Percentiles rank a stretch among this genome's conserved stretches.
Evolutionary conservation across 331 rosid species (phyloP).

Genomic region (Malus hybrid): DNA sequence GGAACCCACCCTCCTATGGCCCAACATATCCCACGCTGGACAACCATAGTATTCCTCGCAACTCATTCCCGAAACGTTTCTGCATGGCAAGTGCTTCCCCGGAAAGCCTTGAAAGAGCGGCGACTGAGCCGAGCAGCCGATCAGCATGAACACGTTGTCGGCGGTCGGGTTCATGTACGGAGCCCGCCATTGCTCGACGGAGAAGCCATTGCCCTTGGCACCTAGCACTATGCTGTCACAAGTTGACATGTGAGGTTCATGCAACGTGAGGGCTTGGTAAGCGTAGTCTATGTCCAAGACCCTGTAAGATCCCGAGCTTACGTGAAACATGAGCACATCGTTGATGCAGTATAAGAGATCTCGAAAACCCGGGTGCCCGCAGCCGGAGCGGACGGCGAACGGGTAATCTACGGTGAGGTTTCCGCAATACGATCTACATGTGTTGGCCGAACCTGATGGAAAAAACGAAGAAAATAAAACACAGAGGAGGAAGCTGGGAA

Average conservation of each 20-base stretch:
- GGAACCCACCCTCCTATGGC: conserved; percentile 44
- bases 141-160: conserved; percentile 84
- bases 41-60: conserved; percentile 84
- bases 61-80: conserved; percentile 87
- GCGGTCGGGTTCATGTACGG: conserved; percentile 66
- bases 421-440: conserved; percentile 85
- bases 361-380: conserved; percentile 95
- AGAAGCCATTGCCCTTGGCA: conserved; percentile 61
- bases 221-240: conserved; percentile 70
- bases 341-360: conserved; percentile 86
- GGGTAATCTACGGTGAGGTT: conserved; percentile 91
- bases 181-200: conserved; percentile 63
- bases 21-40: conserved; percentile 78
- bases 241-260: conserved; percentile 90
- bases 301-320: conserved; percentile 83
- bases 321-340: conserved; percentile 82
- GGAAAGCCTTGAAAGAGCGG: conserved; percentile 93
- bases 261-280: conserved; percentile 68
- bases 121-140: conserved; percentile 73
- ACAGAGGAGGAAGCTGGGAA: conserved; percentile 7
- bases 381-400: conserved; percentile 62
- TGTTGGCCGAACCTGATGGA: conserved; percentile 1
- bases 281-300: conserved; percentile 88
- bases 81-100: conserved; percentile 70
- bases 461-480: conserved; percentile 4